A percentile compares a stretch with the other conserved stretches of the same genome.
Conservation (phyloP, 495 filamentous ascomycete genomes). For the Penicillium fimorum region DNA sequence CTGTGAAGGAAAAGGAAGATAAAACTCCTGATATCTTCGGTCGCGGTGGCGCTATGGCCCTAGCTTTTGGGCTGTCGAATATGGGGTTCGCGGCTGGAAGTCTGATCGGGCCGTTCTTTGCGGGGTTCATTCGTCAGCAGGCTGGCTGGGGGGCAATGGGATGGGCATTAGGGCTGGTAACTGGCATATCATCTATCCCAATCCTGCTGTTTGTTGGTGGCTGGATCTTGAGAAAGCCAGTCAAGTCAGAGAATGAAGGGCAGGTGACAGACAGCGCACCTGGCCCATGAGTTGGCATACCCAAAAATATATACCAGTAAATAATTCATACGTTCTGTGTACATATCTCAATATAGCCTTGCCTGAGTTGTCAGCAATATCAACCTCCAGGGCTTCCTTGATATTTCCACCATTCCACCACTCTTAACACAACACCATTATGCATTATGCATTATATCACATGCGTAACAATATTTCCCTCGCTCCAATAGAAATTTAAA, state of each 20-base stretch:
- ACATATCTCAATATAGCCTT: too few relatives aligned
- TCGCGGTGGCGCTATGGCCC: conserved; percentile 54
- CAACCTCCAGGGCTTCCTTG: too few relatives aligned
- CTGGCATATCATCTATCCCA: conserved; percentile 26
- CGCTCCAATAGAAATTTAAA: not conserved
- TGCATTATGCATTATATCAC: too few relatives aligned
- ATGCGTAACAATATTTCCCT: not conserved
- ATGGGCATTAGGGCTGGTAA: conserved; percentile 49
- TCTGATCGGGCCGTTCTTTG: conserved; percentile 60
- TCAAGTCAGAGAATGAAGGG: not conserved
- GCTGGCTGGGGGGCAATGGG: conserved; percentile 63
- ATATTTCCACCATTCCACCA: too few relatives aligned
- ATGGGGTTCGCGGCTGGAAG: conserved; percentile 58
- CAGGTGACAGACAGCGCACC: not conserved
- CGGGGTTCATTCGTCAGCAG: conserved; percentile 55
- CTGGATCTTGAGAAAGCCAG: conserved; percentile 21
- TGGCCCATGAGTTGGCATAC: not conserved
- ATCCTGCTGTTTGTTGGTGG: conserved; percentile 24
- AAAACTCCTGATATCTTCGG: conserved; percentile 48
- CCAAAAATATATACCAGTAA: not conserved
- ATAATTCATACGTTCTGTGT: not conserved
- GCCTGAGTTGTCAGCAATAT: too few relatives aligned
- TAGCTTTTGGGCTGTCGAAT: conserved; percentile 59
- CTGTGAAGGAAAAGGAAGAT: conserved; percentile 57
- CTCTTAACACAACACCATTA: too few relatives aligned